Conservation (phyloP, 352 stramenopile species). For the Sclerospora graminicola region DNA sequence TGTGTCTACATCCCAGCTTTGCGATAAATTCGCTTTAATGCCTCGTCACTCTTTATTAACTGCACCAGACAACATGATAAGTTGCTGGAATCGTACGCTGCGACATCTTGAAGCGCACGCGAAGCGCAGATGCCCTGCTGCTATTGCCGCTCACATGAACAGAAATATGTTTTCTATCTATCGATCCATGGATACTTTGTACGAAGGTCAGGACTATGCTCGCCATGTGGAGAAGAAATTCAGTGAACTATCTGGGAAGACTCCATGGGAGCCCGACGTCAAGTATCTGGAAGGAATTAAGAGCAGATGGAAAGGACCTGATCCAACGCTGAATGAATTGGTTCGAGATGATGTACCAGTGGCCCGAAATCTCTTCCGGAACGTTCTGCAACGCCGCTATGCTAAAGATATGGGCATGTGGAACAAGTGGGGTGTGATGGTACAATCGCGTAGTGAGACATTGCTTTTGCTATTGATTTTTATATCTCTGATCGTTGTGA, state of each 20-base stretch:
- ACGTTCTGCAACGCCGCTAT: constrained; percentile 72
- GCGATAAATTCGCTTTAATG: constrained; percentile 4
- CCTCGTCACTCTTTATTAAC: constrained; percentile 3
- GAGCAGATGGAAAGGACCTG: constrained; percentile 37
- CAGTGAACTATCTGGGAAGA: constrained; percentile 61
- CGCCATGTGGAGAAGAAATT: constrained; percentile 73
- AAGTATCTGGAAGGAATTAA: constrained; percentile 48
- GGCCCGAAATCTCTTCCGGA: constrained; percentile 67
- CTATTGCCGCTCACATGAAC: not conserved
- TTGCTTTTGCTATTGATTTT: not conserved
- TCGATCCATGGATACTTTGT: constrained; percentile 38
- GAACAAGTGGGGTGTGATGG: constrained; percentile 87
- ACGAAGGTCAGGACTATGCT: constrained; percentile 55
- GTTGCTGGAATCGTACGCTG: constrained; percentile 8
- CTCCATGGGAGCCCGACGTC: constrained; percentile 62
- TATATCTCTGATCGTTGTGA: not conserved
- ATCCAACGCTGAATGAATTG: constrained; percentile 70
- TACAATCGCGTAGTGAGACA: constrained; percentile 1
- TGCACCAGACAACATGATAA: constrained; percentile 16
- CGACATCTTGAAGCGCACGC: constrained; percentile 6
- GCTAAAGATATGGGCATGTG: constrained; percentile 83
- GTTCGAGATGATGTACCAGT: constrained; percentile 68
- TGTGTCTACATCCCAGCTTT: constrained; percentile 1
- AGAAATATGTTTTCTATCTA: constrained; percentile 8
- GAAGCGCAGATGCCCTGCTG: not conserved